Evolutionary conservation across 2,329 filamentous ascomycete species (phyloP), one percentile per base, ranked within the genome.

Genomic region (Epicoccum sorghinum): DNA sequence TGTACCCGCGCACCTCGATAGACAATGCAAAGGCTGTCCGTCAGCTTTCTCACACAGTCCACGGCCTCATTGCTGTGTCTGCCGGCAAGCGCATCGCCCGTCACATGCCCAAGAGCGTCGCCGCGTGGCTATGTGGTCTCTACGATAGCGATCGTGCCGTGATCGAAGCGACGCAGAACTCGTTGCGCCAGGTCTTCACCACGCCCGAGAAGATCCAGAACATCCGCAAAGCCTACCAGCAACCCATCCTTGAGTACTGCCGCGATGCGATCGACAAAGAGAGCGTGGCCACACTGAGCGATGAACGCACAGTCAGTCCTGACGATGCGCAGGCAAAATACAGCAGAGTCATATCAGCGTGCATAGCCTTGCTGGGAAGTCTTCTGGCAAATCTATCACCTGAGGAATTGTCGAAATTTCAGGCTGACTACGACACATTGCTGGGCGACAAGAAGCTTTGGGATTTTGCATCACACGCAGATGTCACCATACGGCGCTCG

Each of bases 261-360:
- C 85, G 84, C 51, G 86, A 91, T 67, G 91, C 91, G 4, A 84
- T 95, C 37, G 77, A 85, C 41, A 85, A 88, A 48, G 95, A 99
- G 74, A 93, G 89, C 0, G 75, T 88, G 3, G 83, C 88, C 32
- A 96, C 91, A 0, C 79, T 99, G 32, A 98, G 93, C 70, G 95
- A 99, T 70, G 90, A 96, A 75, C 84, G 93, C 23, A 91, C 87
- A 0, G 90, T 92, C 3, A 95, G 86, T 55, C 78, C 84, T 7
- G 93, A 98, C 62, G 95, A 99, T 71, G 87, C 91, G 4, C 85
- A 92, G 61, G 85, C 89, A 14, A 97, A 96, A 66, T 95, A 96
- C 76, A 85, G 87, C 57, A 84, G 95, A 41, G 92, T 97, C 4
- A 80, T 85, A n/a, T 82, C 83, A 1, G 84, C 84, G 7, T 84